phyloP scores from a whole-genome alignment of 2,329 filamentous ascomycete genomes.

The Didymosphaeria variabile region DNA sequence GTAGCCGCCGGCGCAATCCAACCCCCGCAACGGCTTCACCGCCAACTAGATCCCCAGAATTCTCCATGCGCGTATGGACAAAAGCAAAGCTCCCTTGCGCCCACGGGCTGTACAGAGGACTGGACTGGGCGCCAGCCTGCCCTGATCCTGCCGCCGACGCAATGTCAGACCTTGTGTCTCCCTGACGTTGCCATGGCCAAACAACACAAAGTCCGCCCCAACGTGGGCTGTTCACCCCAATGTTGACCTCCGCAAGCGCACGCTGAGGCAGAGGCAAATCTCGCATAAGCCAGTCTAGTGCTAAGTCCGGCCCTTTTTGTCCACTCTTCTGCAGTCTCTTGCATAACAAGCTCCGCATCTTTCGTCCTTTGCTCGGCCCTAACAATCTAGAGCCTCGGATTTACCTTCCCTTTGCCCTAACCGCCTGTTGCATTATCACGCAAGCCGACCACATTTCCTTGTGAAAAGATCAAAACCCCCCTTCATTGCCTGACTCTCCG shows the following conservation, averaged over 20 bases:
- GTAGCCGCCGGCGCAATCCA: slow-evolving; percentile 18
- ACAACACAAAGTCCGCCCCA: slow-evolving; percentile 29
- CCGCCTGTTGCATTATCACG: slow-evolving; percentile 5
- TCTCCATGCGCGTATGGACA: slow-evolving; percentile 12
- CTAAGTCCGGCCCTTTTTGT: slow-evolving; percentile 8
- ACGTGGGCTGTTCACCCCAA: slow-evolving; percentile 35
- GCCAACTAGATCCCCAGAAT: slow-evolving; percentile 22
- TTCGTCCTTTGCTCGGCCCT: slow-evolving; percentile 12
- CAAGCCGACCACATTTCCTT: slow-evolving; percentile 8
- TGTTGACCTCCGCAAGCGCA: slow-evolving; percentile 18
- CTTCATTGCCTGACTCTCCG: slow-evolving; percentile 15
- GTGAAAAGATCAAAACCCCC: background rate
- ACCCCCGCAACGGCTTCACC: slow-evolving; percentile 36
- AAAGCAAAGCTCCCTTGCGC: slow-evolving; percentile 17
- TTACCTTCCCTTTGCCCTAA: background rate
- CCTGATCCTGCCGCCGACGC: slow-evolving; percentile 28
- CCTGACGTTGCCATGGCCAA: slow-evolving; percentile 33
- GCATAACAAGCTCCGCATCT: slow-evolving; percentile 7
- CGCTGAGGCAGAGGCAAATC: slow-evolving; percentile 15
- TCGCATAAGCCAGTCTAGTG: slow-evolving; percentile 6
- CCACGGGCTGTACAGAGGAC: background rate
- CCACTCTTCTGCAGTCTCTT: slow-evolving; percentile 4
- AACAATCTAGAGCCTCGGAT: slow-evolving; percentile 11
- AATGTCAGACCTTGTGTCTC: slow-evolving; percentile 23
- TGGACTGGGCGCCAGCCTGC: slow-evolving; percentile 20